phyloP scores from a whole-genome alignment of 1,139 yeast species.

The Candida freyschussii region DNA sequence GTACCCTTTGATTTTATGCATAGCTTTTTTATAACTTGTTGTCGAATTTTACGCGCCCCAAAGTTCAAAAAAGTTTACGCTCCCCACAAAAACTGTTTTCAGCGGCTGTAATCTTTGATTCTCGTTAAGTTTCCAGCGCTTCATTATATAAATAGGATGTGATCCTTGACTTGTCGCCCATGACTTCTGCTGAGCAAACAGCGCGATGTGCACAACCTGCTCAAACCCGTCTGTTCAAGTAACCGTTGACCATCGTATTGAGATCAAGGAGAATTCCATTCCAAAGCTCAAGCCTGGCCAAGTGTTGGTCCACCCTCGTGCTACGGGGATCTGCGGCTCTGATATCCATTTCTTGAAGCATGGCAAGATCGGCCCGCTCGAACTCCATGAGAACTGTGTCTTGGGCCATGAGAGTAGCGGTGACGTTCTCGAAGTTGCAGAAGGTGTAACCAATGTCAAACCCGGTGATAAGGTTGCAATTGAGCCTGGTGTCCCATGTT shows the following conservation, averaged over 20 bases:
- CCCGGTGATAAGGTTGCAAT: constrained; percentile 80
- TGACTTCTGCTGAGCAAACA: no score
- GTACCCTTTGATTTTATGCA: no score
- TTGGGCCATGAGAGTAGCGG: constrained; percentile 78
- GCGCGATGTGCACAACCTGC: constrained; percentile 10
- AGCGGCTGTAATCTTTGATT: no score
- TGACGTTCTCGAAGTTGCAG: constrained; percentile 58
- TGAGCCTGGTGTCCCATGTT: constrained; percentile 80
- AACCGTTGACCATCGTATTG: constrained; percentile 29
- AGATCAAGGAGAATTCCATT: constrained; percentile 30
- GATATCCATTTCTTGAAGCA: constrained; percentile 78
- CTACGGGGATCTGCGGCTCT: constrained; percentile 83
- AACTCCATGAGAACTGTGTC: constrained; percentile 53
- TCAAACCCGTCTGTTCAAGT: constrained; percentile 32
- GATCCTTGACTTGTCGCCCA: no score
- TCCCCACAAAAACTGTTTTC: no score
- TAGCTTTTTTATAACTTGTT: no score
- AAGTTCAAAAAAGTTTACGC: no score
- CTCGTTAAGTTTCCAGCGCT: no score
- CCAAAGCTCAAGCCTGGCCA: constrained; percentile 34
- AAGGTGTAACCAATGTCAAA: constrained; percentile 50
- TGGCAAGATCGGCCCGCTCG: constrained; percentile 71
- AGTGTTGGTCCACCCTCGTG: constrained; percentile 42
- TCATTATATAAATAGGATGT: no score
- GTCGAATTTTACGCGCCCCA: no score